Percentiles rank a stretch among this genome's conserved stretches.
Conservation (phyloP, 257 asterid species). For the Solanum stenotomum region DNA sequence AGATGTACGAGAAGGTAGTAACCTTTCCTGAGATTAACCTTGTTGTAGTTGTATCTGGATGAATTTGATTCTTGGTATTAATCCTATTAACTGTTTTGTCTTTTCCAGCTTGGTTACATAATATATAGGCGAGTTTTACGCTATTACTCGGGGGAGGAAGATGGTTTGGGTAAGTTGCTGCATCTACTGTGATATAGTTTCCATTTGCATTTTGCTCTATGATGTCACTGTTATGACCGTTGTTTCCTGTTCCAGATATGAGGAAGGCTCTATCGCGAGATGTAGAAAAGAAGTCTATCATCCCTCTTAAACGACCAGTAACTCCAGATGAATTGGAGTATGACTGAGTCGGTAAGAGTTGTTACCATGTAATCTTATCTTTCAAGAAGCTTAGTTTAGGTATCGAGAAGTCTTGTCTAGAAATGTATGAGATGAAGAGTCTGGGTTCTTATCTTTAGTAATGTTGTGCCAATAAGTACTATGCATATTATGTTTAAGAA, state of each 20-base stretch:
- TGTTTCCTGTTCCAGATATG: slow-evolving; percentile 54
- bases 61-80: neutral
- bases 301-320: slow-evolving; percentile 82
- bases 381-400: neutral
- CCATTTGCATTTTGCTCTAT: neutral
- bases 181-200: neutral
- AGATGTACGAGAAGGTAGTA: slow-evolving; percentile 96
- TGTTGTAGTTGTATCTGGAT: neutral
- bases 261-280: slow-evolving; percentile 93
- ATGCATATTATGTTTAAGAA: neutral
- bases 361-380: neutral
- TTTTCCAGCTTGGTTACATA: slow-evolving; percentile 71
- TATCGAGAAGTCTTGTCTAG: neutral
- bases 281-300: slow-evolving; percentile 74
- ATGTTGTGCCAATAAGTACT: neutral
- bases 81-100: neutral
- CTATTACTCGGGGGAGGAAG: slow-evolving; percentile 96
- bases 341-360: slow-evolving; percentile 30
- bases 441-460: neutral
- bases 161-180: slow-evolving; percentile 73
- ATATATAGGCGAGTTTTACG: slow-evolving; percentile 89
- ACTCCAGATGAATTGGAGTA: slow-evolving; percentile 96
- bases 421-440: neutral
- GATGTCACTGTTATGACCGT: neutral
- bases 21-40: neutral